Evolutionary conservation across 495 filamentous ascomycete species (phyloP).

Genomic region (Trichoderma virens): DNA sequence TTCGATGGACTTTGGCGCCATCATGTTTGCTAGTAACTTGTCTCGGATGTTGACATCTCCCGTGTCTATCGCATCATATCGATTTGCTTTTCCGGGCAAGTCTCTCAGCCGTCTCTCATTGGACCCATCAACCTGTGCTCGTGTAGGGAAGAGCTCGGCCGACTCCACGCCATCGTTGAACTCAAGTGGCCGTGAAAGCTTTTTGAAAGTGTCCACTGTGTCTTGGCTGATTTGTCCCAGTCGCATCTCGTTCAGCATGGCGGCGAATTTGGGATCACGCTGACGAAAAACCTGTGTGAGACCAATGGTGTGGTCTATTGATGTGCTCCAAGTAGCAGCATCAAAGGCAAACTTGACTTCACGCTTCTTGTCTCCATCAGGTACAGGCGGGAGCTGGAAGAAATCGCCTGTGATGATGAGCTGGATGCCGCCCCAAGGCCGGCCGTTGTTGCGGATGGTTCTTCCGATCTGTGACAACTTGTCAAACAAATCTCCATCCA

Average conservation of each 20-base stretch:
- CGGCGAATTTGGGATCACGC: slow-evolving; percentile 82
- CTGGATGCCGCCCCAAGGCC: slow-evolving; percentile 93
- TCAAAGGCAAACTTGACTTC: slow-evolving; percentile 86
- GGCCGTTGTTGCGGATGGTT: slow-evolving; percentile 70
- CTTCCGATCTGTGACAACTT: slow-evolving; percentile 90
- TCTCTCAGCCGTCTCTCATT: slow-evolving; percentile 66
- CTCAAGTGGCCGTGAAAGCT: slow-evolving; percentile 58
- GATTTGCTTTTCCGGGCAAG: slow-evolving; percentile 58
- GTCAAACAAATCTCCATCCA: slow-evolving; percentile 93
- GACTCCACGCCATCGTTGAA: slow-evolving; percentile 75
- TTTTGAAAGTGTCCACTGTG: slow-evolving; percentile 64
- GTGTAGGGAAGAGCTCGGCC: slow-evolving; percentile 92
- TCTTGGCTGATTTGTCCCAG: slow-evolving; percentile 65
- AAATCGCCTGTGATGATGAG: slow-evolving; percentile 95
- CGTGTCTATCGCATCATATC: slow-evolving; percentile 65
- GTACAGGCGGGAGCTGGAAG: slow-evolving; percentile 92
- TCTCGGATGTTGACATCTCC: slow-evolving; percentile 67
- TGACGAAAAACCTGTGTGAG: slow-evolving; percentile 95
- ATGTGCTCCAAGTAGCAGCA: slow-evolving; percentile 81
- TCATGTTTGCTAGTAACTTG: slow-evolving; percentile 78
- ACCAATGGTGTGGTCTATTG: slow-evolving; percentile 91
- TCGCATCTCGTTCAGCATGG: slow-evolving; percentile 96
- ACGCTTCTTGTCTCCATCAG: slow-evolving; percentile 55
- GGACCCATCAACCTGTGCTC: slow-evolving; percentile 79
- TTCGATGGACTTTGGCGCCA: slow-evolving; percentile 70